A percentile compares a stretch with the other conserved stretches of the same genome.
These are phyloP conservation scores for Leishmania tarentolae DNA, from an alignment of 208 protist species.

Conservation along the genomic window DNA sequence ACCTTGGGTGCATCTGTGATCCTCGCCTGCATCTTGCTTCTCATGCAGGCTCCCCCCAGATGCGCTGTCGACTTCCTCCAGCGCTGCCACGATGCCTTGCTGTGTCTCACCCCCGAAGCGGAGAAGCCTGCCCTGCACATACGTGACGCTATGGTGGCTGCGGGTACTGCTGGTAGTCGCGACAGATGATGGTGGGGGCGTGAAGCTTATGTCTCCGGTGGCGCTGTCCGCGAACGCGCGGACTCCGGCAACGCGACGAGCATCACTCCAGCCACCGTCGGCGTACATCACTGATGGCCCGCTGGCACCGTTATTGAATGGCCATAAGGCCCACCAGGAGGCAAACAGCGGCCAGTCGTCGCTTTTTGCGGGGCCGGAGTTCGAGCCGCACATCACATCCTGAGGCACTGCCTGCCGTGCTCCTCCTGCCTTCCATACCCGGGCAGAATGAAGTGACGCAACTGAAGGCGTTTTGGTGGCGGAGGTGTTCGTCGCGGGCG, in stretches of 20 bases:
- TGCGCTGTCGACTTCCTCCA: constrained; percentile 31
- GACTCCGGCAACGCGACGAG: constrained; percentile 34
- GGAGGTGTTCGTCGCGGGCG: neutral
- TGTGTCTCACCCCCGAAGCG: constrained; percentile 67
- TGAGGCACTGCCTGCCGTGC: too few relatives aligned
- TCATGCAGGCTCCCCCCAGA: constrained; percentile 1
- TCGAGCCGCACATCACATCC: neutral
- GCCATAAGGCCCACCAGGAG: constrained; percentile 26
- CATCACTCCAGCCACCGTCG: constrained; percentile 64
- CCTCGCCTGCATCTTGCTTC: neutral
- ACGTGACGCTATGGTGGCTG: constrained; percentile 49
- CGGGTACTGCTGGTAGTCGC: constrained; percentile 10
- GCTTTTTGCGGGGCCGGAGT: neutral
- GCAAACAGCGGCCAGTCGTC: constrained; percentile 28
- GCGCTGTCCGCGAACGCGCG: constrained; percentile 26
- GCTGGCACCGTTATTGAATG: constrained; percentile 12
- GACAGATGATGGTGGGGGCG: neutral
- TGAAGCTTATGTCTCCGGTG: neutral
- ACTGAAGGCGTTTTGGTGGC: neutral
- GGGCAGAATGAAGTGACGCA: neutral
- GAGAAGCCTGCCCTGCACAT: constrained; percentile 37
- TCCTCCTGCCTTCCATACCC: constrained; percentile 7
- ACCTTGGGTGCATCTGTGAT: neutral
- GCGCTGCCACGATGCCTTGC: constrained; percentile 37
- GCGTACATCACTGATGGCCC: constrained; percentile 35